Percentiles rank a stretch among this genome's conserved stretches.
These are phyloP conservation scores for Wallacemonas collosoma DNA, from an alignment of 208 protist species.

Conservation along the genomic window DNA sequence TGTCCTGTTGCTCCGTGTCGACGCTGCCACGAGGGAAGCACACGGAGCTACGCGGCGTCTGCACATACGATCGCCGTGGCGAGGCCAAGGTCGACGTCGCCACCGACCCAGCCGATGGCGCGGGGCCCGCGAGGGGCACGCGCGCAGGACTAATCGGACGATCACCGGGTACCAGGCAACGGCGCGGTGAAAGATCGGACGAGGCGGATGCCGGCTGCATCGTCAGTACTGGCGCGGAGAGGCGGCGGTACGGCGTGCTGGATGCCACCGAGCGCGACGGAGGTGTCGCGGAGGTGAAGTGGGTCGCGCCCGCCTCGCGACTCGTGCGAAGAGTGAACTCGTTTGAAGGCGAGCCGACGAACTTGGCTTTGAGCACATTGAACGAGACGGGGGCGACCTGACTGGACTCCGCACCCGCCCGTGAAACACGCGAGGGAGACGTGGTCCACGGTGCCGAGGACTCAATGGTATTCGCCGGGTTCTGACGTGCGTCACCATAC, in stretches of 20 bases:
- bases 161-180: slow-evolving; percentile 6
- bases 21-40: background rate
- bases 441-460: background rate
- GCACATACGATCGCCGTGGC: slow-evolving; percentile 13
- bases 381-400: slow-evolving; percentile 15
- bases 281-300: slow-evolving; percentile 1
- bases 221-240: slow-evolving; percentile 8
- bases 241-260: background rate
- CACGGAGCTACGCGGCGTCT: slow-evolving; percentile 6
- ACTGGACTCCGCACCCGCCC: background rate
- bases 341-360: slow-evolving; percentile 5
- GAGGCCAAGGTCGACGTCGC: slow-evolving; percentile 13
- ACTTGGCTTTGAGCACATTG: slow-evolving; percentile 17
- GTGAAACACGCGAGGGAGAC: background rate
- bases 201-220: background rate
- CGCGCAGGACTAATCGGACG: slow-evolving; percentile 12
- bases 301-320: slow-evolving; percentile 3
- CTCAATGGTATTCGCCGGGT: background rate
- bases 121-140: background rate
- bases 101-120: background rate
- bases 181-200: slow-evolving; percentile 1
- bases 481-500: background rate
- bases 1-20: background rate
- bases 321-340: slow-evolving; percentile 17
- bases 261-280: background rate